Conservation (phyloP, 495 filamentous ascomycete genomes). For the Apiosordaria backusii region DNA sequence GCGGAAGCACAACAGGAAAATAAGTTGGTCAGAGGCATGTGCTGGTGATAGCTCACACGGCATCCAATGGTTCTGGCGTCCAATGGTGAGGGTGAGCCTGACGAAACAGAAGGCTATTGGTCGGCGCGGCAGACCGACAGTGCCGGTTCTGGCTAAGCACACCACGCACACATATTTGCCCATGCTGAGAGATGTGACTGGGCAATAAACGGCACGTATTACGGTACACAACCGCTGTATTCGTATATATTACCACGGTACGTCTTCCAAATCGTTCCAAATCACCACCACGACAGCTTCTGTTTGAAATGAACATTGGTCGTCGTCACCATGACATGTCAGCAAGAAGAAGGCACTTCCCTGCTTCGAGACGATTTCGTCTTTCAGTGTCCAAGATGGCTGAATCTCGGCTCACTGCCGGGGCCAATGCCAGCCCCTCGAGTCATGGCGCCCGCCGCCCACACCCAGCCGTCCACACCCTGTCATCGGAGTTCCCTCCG, state of each 20-base stretch:
- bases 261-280: too few relatives aligned
- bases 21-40: background rate
- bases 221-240: background rate
- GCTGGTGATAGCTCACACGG: slow-evolving; percentile 2
- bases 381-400: background rate
- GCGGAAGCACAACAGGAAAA: slow-evolving; percentile 7
- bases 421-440: slow-evolving; percentile 5
- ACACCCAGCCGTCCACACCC: background rate
- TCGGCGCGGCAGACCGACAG: slow-evolving; percentile 4
- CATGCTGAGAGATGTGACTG: slow-evolving; percentile 7
- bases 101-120: slow-evolving; percentile 5
- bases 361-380: background rate
- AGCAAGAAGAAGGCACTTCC: background rate
- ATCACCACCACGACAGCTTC: background rate
- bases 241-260: background rate
- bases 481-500: slow-evolving; percentile 13
- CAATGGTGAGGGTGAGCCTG: background rate
- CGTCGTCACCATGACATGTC: background rate
- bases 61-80: background rate
- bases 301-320: background rate
- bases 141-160: slow-evolving; percentile 3
- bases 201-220: slow-evolving; percentile 1
- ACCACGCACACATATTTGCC: background rate
- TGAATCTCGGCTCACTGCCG: background rate
- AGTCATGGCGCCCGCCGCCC: slow-evolving; percentile 3